Base-by-base conservation (phyloP, 768 basidiomycete genomes). In the Trametes meyenii region DNA sequence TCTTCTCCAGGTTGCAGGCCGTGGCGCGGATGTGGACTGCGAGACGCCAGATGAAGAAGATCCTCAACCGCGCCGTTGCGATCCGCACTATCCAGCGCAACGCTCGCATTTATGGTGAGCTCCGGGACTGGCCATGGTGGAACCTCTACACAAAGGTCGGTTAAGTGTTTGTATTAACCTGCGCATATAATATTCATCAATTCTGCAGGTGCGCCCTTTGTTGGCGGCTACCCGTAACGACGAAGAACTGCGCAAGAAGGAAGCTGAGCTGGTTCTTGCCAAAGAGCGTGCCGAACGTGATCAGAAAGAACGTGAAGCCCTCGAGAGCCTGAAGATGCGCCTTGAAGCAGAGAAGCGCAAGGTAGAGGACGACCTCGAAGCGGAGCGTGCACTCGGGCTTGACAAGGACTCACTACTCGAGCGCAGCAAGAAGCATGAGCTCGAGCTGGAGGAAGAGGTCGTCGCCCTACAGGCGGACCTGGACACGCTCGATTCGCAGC, bases 101-200 rank as follows among this genome's bases (percentile, higher is more conserved):
- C 71, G 96, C 96, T 2, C 81, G 94, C 21, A 82, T 97, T 21
- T 98, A 98, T 71, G 87, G 89, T 7, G 89, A 93, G 57, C 80
- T 99, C 29, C 82, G 86, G 48, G 93, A 96, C 54, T 98, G 97
- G 97, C 95, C 96, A 1, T 98, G 97, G 97, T 99, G 97, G 97
- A 91, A 95, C 64, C 81, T 98, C 10, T 99, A 96, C 72, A 94
- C 94, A 2, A 96, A 96, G 80, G 94, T 86, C 62, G 46, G 74
- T 57, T 23, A 36, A 5, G 12, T 19, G 14, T 1, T 39, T 16
- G 14, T 43, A 38, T 26, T 12, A 3, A 8, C 29, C 14, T 17
- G 7, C 16, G 6, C 14, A 17, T 16, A 21, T 2, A 0, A 23
- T 26, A 29, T 57, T 39, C 0, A 29, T 11, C 43, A 12, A 0